Evolutionary conservation across 768 basidiomycete species (phyloP).

Genomic region (Boletus huronensis): DNA sequence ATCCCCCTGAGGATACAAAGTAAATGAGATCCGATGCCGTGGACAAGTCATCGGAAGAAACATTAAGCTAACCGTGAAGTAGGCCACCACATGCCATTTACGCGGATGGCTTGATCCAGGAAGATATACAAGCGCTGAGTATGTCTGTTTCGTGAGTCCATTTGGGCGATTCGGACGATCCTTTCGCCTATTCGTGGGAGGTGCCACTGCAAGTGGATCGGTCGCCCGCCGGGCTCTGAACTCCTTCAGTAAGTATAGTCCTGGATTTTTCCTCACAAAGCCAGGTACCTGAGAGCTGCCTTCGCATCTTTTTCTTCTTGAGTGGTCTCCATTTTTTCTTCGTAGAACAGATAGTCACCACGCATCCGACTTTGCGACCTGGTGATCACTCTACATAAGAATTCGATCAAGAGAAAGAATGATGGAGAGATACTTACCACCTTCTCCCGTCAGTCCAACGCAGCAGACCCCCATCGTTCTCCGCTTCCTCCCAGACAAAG

Average conservation of each 20-base stretch:
- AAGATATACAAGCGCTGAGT: constrained; percentile 70
- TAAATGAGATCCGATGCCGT: constrained; percentile 4
- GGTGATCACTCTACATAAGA: constrained; percentile 1
- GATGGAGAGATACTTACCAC: constrained; percentile 45
- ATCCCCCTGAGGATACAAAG: constrained; percentile 45
- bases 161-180: constrained; percentile 75
- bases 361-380: constrained; percentile 88
- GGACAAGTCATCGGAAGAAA: not conserved
- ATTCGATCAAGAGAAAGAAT: not conserved
- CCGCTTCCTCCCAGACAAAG: constrained; percentile 85
- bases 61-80: constrained; percentile 59
- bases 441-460: constrained; percentile 82
- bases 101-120: constrained; percentile 54
- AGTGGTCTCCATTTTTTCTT: constrained; percentile 78
- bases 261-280: constrained; percentile 9
- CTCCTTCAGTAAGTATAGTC: constrained; percentile 7
- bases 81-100: constrained; percentile 84
- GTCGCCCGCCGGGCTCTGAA: constrained; percentile 55
- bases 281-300: constrained; percentile 62
- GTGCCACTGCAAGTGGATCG: constrained; percentile 55
- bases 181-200: constrained; percentile 64
- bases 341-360: constrained; percentile 79
- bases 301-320: constrained; percentile 77
- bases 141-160: constrained; percentile 84
- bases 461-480: constrained; percentile 60